phyloP scores from a whole-genome alignment of 2,329 filamentous ascomycete genomes.

The Clarireedia homoeocarpa region DNA sequence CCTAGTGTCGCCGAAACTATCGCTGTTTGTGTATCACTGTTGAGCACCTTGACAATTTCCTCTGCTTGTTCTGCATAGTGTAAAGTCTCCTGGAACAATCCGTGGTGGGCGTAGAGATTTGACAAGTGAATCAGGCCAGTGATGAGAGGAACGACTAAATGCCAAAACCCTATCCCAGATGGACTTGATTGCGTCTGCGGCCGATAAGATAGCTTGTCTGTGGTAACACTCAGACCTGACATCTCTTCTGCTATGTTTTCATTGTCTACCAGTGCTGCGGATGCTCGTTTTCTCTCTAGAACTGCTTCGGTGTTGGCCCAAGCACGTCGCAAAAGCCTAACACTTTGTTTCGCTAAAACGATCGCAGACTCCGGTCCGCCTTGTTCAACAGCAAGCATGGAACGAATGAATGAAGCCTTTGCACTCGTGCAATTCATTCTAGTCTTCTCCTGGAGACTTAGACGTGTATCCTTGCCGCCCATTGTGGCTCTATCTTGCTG shows the following conservation, averaged over 20 bases:
- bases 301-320: conserved; percentile 32
- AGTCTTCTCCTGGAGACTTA: conserved; percentile 18
- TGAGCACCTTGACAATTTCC: conserved; percentile 50
- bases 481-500: conserved; percentile 20
- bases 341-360: conserved; percentile 46
- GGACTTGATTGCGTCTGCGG: conserved; percentile 23
- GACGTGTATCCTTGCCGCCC: conserved; percentile 10
- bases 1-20: conserved; percentile 48
- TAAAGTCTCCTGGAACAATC: conserved; percentile 79
- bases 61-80: conserved; percentile 82
- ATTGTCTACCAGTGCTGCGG: conserved; percentile 1
- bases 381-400: conserved; percentile 28
- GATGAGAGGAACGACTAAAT: conserved; percentile 65
- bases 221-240: conserved; percentile 29
- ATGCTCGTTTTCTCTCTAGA: conserved; percentile 6
- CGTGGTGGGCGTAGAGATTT: conserved; percentile 71
- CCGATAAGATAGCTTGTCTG: conserved; percentile 35
- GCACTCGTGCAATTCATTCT: conserved; percentile 27
- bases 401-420: conserved; percentile 30
- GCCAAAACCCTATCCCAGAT: conserved; percentile 69
- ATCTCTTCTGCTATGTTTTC: conserved; percentile 28
- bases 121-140: conserved; percentile 67
- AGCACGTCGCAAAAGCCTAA: conserved; percentile 38
- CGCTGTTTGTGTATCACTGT: conserved; percentile 36
- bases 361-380: conserved; percentile 54